These are phyloP conservation scores for Trypethelium eluteriae DNA, from an alignment of 495 filamentous ascomycete genomes.

Conservation along the genomic window DNA sequence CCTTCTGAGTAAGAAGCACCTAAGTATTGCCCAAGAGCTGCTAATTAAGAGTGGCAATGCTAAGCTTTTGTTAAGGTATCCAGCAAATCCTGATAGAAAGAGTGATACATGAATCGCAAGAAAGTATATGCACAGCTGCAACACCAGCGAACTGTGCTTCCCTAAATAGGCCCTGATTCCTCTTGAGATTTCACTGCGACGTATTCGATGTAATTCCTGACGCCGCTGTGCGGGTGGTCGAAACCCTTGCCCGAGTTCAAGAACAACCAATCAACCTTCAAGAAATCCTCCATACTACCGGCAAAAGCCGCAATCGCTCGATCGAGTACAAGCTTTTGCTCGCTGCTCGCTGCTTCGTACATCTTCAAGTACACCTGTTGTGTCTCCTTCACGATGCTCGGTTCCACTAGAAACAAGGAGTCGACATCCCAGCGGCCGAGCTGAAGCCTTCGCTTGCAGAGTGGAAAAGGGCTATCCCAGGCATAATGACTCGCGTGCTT, in stretches of 20 bases:
- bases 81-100: no score
- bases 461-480: neutral
- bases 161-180: no score
- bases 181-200: neutral
- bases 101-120: no score
- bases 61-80: no score
- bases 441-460: conserved; percentile 8
- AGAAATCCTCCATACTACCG: conserved; percentile 6
- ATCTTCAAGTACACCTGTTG: conserved; percentile 11
- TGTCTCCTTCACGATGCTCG: conserved; percentile 3
- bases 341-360: conserved; percentile 4
- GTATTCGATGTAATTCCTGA: conserved; percentile 4
- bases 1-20: no score
- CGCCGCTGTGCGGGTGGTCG: neutral
- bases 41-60: no score
- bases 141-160: no score
- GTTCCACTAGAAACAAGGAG: conserved; percentile 13
- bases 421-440: conserved; percentile 11
- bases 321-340: conserved; percentile 10
- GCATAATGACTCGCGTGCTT: neutral
- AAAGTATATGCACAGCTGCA: no score
- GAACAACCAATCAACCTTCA: conserved; percentile 12
- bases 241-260: conserved; percentile 7
- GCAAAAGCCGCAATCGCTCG: conserved; percentile 16
- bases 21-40: no score